A percentile compares a stretch with the other conserved stretches of the same genome.
phyloP scores from a whole-genome alignment of 75 land plant genomes.

The Cupressus sempervirens region DNA sequence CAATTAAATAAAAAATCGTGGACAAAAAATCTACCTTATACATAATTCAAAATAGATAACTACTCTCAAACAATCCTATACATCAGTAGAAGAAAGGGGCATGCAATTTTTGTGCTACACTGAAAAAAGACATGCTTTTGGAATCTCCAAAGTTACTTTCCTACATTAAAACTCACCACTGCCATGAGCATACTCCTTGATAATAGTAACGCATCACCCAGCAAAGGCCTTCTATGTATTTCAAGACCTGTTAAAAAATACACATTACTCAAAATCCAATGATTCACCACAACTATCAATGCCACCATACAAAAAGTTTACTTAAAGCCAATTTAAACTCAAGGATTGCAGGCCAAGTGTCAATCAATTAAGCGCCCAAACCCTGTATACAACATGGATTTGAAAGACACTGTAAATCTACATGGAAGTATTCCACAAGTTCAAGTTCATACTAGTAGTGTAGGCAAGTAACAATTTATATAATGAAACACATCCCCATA shows the following conservation, averaged over 20 bases:
- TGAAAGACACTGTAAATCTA: background rate
- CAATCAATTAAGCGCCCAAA: background rate
- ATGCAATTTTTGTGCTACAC: background rate
- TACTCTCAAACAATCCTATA: background rate
- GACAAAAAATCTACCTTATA: background rate
- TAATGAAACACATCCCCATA: background rate
- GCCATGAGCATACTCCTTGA: slow-evolving; percentile 92
- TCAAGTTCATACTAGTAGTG: background rate
- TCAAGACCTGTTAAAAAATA: slow-evolving; percentile 62
- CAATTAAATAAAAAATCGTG: background rate
- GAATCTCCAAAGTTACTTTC: background rate
- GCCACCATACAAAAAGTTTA: background rate
- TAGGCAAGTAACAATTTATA: background rate
- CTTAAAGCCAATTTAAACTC: background rate
- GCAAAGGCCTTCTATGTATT: slow-evolving; percentile 90
- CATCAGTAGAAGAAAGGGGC: background rate
- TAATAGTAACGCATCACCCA: slow-evolving; percentile 92
- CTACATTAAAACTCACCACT: slow-evolving; percentile 52
- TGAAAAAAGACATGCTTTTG: background rate
- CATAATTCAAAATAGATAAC: background rate
- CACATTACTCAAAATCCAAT: background rate
- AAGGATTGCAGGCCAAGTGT: background rate
- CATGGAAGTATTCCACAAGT: background rate
- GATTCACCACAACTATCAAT: background rate
- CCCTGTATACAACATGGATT: background rate